Base-by-base conservation (phyloP, 2,329 filamentous ascomycete genomes). In the Ilyonectria sp. region DNA sequence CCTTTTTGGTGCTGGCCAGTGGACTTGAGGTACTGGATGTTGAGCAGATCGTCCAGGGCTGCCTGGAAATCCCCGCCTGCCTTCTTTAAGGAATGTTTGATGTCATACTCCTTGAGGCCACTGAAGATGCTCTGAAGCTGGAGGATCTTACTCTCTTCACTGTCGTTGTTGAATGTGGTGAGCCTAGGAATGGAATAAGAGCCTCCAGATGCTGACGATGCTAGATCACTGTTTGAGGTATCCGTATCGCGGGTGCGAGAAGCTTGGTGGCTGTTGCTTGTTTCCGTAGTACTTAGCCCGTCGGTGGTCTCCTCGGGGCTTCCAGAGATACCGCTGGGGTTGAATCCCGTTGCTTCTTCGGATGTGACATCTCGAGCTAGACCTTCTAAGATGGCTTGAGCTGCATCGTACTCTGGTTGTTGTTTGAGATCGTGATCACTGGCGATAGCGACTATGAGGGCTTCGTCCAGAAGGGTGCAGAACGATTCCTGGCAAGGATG, bases 21-120 rank as follows among this genome's bases (percentile, higher is more conserved):
- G 63, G 94, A 89, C 65, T 94, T 90, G 5, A 98, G 90, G 75
- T 92, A 94, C 21, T 93, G 90, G 15, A 94, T 86, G 71, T 93
- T 97, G 35, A 98, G 86, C 13, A 98, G 83, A 65, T 94, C 90
- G 74, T 97, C 94, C 69, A 97, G 90, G 1, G 94, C 90, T 15
- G 86, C 85, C 65, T 91, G 88, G 44, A 93, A 88, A 71, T 94
- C 89, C 0, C 91, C 89, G 11, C 88, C 85, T 33, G 86, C 89
- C 75, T 93, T 93, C 71, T 88, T 89, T 57, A 97, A 81, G 0
- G 90, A 89, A 69, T 91, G 87, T 47, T 84, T 83, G 31, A 97
- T 86, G 47, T 93, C 91, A 54, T 90, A 89, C 0, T 83, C 82
- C 53, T 90, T 91, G 47, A 95, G 84, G 1, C 86, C 87, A 0